Evolutionary conservation across 768 basidiomycete genomes (phyloP).

Genomic region (Butyriboletus loyo): DNA sequence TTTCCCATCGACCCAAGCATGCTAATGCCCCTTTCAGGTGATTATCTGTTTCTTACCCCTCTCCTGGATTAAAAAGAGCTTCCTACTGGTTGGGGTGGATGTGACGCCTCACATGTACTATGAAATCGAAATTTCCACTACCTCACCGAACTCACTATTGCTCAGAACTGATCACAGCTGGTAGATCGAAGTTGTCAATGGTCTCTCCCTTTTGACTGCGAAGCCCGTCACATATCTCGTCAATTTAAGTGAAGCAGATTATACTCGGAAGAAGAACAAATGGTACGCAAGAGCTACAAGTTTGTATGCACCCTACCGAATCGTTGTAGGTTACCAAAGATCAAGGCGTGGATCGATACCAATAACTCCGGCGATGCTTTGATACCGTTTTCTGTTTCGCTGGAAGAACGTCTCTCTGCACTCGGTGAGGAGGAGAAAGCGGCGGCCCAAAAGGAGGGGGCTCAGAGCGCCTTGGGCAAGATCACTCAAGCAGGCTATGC

Average conservation of each 20-base stretch:
- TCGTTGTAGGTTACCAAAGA: conserved; percentile 78
- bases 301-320: background rate
- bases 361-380: conserved; percentile 94
- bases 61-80: conserved; percentile 60
- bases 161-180: conserved; percentile 12
- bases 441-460: conserved; percentile 77
- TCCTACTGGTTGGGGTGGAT: conserved; percentile 75
- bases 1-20: background rate
- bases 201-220: conserved; percentile 87
- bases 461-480: conserved; percentile 76
- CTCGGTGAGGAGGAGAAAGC: conserved; percentile 65
- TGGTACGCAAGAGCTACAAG: conserved; percentile 48
- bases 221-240: conserved; percentile 98
- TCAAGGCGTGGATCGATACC: conserved; percentile 96
- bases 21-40: conserved; percentile 21
- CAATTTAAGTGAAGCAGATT: conserved; percentile 94
- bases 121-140: conserved; percentile 4
- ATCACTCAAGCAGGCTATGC: conserved; percentile 94
- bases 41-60: conserved; percentile 6
- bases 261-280: conserved; percentile 97
- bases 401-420: conserved; percentile 82
- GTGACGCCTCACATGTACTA: conserved; percentile 65
- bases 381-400: conserved; percentile 94
- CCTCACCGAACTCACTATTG: background rate
- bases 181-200: conserved; percentile 88